Evolutionary conservation across 495 filamentous ascomycete species (phyloP).

Genomic region (Penicillium canariense): DNA sequence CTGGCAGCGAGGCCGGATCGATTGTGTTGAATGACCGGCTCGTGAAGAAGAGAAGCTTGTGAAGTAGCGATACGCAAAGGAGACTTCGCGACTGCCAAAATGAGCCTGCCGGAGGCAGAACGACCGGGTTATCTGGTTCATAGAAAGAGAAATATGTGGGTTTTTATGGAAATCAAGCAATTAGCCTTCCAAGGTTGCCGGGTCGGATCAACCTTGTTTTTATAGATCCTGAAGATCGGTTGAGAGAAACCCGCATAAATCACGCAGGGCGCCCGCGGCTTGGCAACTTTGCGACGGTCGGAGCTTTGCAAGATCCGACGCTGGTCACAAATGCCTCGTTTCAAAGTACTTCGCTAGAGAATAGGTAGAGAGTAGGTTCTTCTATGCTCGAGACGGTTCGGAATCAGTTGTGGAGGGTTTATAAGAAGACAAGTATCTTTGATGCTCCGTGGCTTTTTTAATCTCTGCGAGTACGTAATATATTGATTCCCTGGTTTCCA

Average conservation of each 20-base stretch:
- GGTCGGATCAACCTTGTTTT: neutral
- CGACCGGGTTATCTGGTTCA: neutral
- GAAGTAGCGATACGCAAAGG: neutral
- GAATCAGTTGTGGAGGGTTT: too few relatives aligned
- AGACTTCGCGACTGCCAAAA: neutral
- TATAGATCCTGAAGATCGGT: too few relatives aligned
- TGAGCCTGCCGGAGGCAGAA: neutral
- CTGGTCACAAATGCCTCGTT: conserved; percentile 1
- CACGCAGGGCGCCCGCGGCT: neutral
- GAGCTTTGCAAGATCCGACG: neutral
- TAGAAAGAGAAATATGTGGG: neutral
- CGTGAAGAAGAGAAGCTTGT: neutral
- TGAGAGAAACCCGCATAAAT: neutral
- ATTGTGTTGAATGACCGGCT: neutral
- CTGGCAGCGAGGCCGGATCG: neutral
- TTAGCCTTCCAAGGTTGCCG: neutral
- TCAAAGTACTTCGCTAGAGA: too few relatives aligned
- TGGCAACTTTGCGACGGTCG: neutral
- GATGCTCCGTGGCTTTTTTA: neutral
- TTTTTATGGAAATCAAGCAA: neutral
- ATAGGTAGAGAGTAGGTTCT: neutral
- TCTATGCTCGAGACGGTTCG: too few relatives aligned
- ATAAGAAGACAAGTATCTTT: neutral
- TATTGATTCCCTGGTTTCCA: too few relatives aligned
- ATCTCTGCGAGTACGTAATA: neutral